A percentile compares a stretch with the other conserved stretches of the same genome.
phyloP scores from a whole-genome alignment of 352 stramenopile species.

The Phytophthora meadii region DNA sequence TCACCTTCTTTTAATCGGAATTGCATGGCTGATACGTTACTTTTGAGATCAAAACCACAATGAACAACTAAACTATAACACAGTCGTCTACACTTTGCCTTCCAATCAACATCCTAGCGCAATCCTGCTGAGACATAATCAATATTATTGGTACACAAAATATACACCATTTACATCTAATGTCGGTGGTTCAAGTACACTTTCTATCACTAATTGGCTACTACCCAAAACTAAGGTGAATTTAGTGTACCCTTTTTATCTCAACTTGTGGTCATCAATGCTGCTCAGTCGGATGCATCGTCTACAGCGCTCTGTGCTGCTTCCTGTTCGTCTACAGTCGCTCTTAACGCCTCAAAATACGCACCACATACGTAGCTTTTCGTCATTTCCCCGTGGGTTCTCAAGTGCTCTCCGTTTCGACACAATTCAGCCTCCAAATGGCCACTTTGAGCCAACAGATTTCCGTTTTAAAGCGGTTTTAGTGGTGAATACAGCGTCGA shows the following conservation, averaged over 20 bases:
- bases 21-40: too few relatives aligned
- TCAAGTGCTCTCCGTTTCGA: slow-evolving; percentile 50
- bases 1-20: slow-evolving; percentile 6
- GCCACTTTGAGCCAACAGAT: slow-evolving; percentile 37
- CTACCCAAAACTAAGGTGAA: background rate
- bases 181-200: too few relatives aligned
- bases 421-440: slow-evolving; percentile 42
- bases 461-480: slow-evolving; percentile 59
- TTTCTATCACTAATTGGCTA: background rate
- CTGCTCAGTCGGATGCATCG: slow-evolving; percentile 10
- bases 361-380: slow-evolving; percentile 6
- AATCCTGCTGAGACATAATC: too few relatives aligned
- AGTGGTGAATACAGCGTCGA: slow-evolving; percentile 78
- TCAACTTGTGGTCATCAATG: slow-evolving; percentile 14
- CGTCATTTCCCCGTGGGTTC: slow-evolving; percentile 42
- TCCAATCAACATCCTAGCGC: too few relatives aligned
- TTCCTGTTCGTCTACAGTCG: slow-evolving; percentile 3
- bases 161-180: too few relatives aligned
- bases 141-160: too few relatives aligned
- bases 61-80: background rate
- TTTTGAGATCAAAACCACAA: background rate
- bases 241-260: background rate
- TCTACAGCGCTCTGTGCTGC: slow-evolving; percentile 3
- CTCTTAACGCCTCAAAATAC: background rate
- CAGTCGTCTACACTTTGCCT: too few relatives aligned